Base-by-base conservation (phyloP, 345 rosid species). In the Brassica rapa region DNA sequence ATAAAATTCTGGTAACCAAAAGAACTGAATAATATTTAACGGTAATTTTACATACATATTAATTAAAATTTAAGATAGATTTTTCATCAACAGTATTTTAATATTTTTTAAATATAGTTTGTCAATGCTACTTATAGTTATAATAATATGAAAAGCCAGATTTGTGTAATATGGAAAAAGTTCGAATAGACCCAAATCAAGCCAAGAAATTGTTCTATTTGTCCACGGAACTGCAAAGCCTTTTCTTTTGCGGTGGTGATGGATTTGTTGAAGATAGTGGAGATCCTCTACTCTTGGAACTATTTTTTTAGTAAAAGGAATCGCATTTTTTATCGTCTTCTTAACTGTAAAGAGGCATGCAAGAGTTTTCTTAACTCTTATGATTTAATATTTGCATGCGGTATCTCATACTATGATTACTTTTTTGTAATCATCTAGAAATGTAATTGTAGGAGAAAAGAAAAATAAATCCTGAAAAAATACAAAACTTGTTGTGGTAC, bases 271-370 rank as follows among this genome's bases (percentile, higher is more conserved):
- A 68, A 25, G 12, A 29, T 30, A 69, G 16, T 69, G 62, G 43
- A 51, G 72, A 29, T 53, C 51, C 73, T 55, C 63, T 2, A 49
- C 61, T 49, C 41, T 23, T 70, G 3, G 19, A 53, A 69, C 16
- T 70, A 19, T 6, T 32, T 21, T 3, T 1, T 23, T 8, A 49
- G 29, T 27, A 67, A 4, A 49, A 8, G 4, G 11, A 0, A 16
- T 7, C 19, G 2, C 5, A 33, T 16, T 33, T 33, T 55, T 56
- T 59, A 23, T 70, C 14, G 65, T 53, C 46, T 29, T 53, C 51
- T 24, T 59, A 60, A 33, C 37, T 12, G 16, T 41, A 25, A 25
- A 72, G 46, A 72, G 5, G 41, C 76, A 72, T 43, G 61, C 37
- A 62, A 72, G 60, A 32, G 1, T 21, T 23, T n/a, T 37, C 15